Evolutionary conservation across 2,329 filamentous ascomycete genomes (phyloP), one percentile per base, ranked within the genome.

Genomic region (Elsinoe ampelina): DNA sequence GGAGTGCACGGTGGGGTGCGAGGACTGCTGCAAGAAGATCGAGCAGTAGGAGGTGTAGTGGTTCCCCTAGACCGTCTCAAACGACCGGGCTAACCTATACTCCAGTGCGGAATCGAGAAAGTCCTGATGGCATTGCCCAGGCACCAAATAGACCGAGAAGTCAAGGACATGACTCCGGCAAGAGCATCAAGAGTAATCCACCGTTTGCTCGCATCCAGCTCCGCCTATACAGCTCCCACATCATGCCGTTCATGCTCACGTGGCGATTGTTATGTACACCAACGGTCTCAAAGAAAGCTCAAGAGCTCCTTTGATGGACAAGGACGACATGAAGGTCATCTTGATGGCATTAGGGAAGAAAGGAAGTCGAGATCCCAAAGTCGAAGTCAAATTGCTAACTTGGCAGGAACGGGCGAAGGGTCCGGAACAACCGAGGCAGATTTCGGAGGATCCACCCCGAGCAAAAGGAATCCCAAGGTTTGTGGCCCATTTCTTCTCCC

Each of bases 71-170:
- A 8, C 10, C 17, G 8, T 20, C 19, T 45, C 26, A 26, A 11
- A 13, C 5, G 7, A 3, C 32, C 32, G 35, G 30, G 11, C 26
- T 50, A 30, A 50, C 26, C 5, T 2, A 13, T 35, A n/a, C 7
- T 26, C 20, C n/a, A 50, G 45, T 15, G 45, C 13, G 26, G 30
- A 19, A 35, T 13, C 11, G 2, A 13, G 17, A 15, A 50, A 17
- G 45, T 50, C 26, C 45, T 50, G 45, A 30, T 17, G 45, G 45
- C 45, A 50, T 35, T 34, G 45, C 45, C 45, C 45, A 50, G 45
- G 45, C 45, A 35, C 15, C 19, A 11, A 11, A 6, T 11, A 34
- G 45, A 50, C 45, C 45, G 15, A 20, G 30, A 15, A 12, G 30
- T 50, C 45, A 34, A 34, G 45, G n/a, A 50, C 17, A 35, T 10